These are phyloP conservation scores for Colletotrichum spinosum DNA, from an alignment of 2,329 filamentous ascomycete species.

Conservation along the genomic window DNA sequence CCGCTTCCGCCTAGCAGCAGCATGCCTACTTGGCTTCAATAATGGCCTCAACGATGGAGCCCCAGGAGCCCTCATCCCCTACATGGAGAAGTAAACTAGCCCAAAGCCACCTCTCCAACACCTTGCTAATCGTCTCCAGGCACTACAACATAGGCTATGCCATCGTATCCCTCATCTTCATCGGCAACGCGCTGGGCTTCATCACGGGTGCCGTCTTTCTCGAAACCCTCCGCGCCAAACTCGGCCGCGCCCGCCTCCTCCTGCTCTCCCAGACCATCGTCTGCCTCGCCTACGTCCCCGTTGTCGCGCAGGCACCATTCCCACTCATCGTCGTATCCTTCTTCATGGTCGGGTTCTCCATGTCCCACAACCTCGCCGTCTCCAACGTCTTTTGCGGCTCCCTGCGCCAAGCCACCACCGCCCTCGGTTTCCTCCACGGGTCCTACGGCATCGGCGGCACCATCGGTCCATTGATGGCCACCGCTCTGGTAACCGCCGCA, in stretches of 20 bases:
- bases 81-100: slow-evolving; percentile 72
- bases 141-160: slow-evolving; percentile 82
- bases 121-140: slow-evolving; percentile 44
- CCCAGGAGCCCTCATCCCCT: slow-evolving; percentile 83
- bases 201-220: slow-evolving; percentile 77
- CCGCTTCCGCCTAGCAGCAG: slow-evolving; percentile 73
- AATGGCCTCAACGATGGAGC: slow-evolving; percentile 82
- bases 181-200: slow-evolving; percentile 82
- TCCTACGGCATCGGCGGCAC: slow-evolving; percentile 75
- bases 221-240: slow-evolving; percentile 69
- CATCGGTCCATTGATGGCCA: slow-evolving; percentile 79
- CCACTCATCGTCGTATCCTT: slow-evolving; percentile 74
- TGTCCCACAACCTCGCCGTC: slow-evolving; percentile 67
- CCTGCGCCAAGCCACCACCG: slow-evolving; percentile 63
- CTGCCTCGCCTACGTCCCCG: slow-evolving; percentile 70
- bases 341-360: slow-evolving; percentile 73
- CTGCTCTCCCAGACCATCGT: slow-evolving; percentile 69
- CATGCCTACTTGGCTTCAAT: slow-evolving; percentile 74
- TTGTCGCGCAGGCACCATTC: slow-evolving; percentile 78
- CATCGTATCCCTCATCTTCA: slow-evolving; percentile 84
- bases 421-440: slow-evolving; percentile 74
- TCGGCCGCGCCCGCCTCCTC: slow-evolving; percentile 75
- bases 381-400: slow-evolving; percentile 70
- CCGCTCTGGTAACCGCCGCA: slow-evolving; percentile 72
- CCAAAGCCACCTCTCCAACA: neutral